Evolutionary conservation across 192 early-diverging fungal genomes (phyloP).

Genomic region (Coemansia sp.): DNA sequence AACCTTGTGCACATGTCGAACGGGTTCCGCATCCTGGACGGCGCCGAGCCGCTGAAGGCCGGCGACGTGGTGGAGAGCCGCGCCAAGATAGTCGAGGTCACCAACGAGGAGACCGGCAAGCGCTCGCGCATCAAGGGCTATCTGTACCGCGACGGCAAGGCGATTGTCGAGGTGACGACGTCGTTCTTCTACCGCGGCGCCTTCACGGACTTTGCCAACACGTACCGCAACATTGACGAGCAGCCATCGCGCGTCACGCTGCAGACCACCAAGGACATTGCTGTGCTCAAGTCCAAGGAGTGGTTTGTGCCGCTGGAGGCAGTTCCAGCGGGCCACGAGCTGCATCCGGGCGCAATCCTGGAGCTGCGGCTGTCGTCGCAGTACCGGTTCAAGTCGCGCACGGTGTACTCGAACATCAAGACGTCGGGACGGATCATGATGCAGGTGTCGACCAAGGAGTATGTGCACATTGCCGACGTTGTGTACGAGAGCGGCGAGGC

Average conservation of each 20-base stretch:
- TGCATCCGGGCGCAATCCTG: slow-evolving; percentile 60
- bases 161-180: slow-evolving; percentile 82
- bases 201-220: slow-evolving; percentile 85
- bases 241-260: slow-evolving; percentile 78
- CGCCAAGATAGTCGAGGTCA: slow-evolving; percentile 81
- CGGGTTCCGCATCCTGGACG: slow-evolving; percentile 83
- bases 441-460: slow-evolving; percentile 79
- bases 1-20: slow-evolving; percentile 92
- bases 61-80: slow-evolving; percentile 84
- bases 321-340: slow-evolving; percentile 49
- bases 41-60: slow-evolving; percentile 67
- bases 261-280: slow-evolving; percentile 78
- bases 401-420: slow-evolving; percentile 68
- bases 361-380: slow-evolving; percentile 54
- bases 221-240: slow-evolving; percentile 83
- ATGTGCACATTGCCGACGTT: slow-evolving; percentile 81
- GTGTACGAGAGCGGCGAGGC: slow-evolving; percentile 71
- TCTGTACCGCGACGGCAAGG: slow-evolving; percentile 69
- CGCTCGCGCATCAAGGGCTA: slow-evolving; percentile 85
- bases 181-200: slow-evolving; percentile 92
- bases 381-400: slow-evolving; percentile 51
- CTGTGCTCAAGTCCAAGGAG: slow-evolving; percentile 84
- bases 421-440: slow-evolving; percentile 75
- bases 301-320: slow-evolving; percentile 67
- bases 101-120: slow-evolving; percentile 90